These are phyloP conservation scores for Cystofilobasidium bisporidii DNA, from an alignment of 768 basidiomycete species.

Conservation along the genomic window DNA sequence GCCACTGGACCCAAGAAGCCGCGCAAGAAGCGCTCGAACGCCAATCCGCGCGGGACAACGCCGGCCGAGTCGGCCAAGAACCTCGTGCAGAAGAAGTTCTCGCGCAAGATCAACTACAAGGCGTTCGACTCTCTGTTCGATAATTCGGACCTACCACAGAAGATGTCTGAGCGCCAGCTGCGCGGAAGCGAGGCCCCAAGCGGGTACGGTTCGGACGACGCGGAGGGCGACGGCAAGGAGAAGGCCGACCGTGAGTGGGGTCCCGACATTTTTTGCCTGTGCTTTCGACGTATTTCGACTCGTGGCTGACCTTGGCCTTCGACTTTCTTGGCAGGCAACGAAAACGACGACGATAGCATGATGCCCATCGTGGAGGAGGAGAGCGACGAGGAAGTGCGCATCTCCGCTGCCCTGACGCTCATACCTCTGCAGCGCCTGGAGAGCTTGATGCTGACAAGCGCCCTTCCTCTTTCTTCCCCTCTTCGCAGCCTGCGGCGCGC, in stretches of 20 bases:
- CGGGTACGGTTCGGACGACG: neutral
- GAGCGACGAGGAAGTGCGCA: conserved; percentile 1
- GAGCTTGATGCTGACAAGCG: neutral
- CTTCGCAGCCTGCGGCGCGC: neutral
- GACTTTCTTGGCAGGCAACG: no score
- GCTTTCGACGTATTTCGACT: no score
- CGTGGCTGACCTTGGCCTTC: no score
- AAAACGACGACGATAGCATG: conserved; percentile 1
- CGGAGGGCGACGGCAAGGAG: neutral
- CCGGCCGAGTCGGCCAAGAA: conserved; percentile 68
- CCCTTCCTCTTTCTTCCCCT: neutral
- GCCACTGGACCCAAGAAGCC: conserved; percentile 9
- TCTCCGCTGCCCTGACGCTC: neutral
- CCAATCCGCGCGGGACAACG: conserved; percentile 56
- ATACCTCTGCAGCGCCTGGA: no score
- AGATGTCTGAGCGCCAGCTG: conserved; percentile 20
- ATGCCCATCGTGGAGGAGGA: neutral
- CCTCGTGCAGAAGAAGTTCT: conserved; percentile 72
- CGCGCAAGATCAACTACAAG: conserved; percentile 88
- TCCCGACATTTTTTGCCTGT: no score
- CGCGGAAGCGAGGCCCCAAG: conserved; percentile 17
- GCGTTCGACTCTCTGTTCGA: conserved; percentile 68
- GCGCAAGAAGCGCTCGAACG: conserved; percentile 50
- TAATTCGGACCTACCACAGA: conserved; percentile 25
- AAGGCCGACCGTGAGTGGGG: conserved; percentile 12